A percentile compares a stretch with the other conserved stretches of the same genome.
phyloP scores from a whole-genome alignment of 2,329 filamentous ascomycete genomes.

The Fusarium sp. region DNA sequence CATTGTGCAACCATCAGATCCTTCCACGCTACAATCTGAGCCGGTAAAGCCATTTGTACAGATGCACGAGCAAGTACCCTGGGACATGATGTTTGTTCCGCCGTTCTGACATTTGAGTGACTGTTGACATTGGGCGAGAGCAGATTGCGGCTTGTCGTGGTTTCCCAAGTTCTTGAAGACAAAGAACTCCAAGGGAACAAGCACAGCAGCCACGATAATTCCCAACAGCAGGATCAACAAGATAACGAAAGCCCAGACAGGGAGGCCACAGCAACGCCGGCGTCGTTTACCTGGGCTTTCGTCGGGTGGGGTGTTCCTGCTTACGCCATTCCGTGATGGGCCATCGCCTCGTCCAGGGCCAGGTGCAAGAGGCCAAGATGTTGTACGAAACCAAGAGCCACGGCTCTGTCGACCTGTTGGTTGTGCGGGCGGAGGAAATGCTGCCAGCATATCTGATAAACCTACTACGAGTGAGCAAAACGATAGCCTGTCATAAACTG shows the following conservation, averaged over 20 bases:
- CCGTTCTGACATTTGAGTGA: slow-evolving; percentile 80
- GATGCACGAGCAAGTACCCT: slow-evolving; percentile 82
- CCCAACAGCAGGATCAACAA: slow-evolving; percentile 73
- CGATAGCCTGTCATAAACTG: slow-evolving; percentile 45
- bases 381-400: slow-evolving; percentile 58
- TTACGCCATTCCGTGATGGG: slow-evolving; percentile 40
- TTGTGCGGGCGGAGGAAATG: slow-evolving; percentile 71
- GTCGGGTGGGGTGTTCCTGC: slow-evolving; percentile 40
- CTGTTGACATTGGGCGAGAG: slow-evolving; percentile 66
- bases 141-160: slow-evolving; percentile 52
- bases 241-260: slow-evolving; percentile 80
- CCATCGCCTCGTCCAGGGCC: slow-evolving; percentile 35
- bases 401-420: slow-evolving; percentile 59
- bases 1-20: slow-evolving; percentile 65
- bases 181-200: slow-evolving; percentile 78
- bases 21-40: slow-evolving; percentile 61
- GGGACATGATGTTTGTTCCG: slow-evolving; percentile 77
- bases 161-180: slow-evolving; percentile 65
- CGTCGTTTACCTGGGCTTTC: slow-evolving; percentile 51
- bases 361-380: slow-evolving; percentile 63
- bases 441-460: slow-evolving; percentile 73
- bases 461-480: slow-evolving; percentile 63
- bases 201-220: slow-evolving; percentile 82
- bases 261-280: slow-evolving; percentile 85
- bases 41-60: slow-evolving; percentile 89